These are phyloP conservation scores for Solanum paucissectum DNA, from an alignment of 257 asterid genomes.

Conservation along the genomic window DNA sequence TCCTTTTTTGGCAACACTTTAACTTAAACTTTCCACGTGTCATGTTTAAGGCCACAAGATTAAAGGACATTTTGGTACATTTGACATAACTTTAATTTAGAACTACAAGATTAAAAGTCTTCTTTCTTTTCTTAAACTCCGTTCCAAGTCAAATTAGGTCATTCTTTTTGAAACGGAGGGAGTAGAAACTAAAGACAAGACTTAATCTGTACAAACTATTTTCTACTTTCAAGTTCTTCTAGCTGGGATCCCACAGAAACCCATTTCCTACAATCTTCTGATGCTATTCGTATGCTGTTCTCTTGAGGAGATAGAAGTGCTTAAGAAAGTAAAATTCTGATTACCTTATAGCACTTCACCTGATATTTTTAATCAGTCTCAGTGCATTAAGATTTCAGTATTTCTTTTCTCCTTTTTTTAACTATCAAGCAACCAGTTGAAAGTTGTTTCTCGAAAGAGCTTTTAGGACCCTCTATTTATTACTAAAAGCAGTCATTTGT, in stretches of 20 bases:
- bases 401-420: not conserved
- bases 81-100: too few relatives aligned
- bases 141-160: too few relatives aligned
- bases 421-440: not conserved
- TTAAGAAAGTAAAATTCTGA: not conserved
- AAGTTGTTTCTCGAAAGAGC: not conserved
- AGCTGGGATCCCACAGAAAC: not conserved
- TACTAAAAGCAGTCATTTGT: not conserved
- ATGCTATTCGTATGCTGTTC: not conserved
- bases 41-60: too few relatives aligned
- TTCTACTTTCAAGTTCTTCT: not conserved
- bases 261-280: not conserved
- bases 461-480: not conserved
- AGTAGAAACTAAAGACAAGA: not conserved
- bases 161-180: too few relatives aligned
- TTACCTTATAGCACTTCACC: not conserved
- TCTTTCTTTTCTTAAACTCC: too few relatives aligned
- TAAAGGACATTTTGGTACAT: too few relatives aligned
- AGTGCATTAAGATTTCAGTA: not conserved
- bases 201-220: not conserved
- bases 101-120: too few relatives aligned
- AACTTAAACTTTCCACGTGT: too few relatives aligned
- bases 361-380: not conserved
- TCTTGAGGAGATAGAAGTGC: not conserved
- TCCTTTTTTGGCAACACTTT: too few relatives aligned